Base-by-base conservation (phyloP, 306 rosid species). In the Glycine tomentella region DNA sequence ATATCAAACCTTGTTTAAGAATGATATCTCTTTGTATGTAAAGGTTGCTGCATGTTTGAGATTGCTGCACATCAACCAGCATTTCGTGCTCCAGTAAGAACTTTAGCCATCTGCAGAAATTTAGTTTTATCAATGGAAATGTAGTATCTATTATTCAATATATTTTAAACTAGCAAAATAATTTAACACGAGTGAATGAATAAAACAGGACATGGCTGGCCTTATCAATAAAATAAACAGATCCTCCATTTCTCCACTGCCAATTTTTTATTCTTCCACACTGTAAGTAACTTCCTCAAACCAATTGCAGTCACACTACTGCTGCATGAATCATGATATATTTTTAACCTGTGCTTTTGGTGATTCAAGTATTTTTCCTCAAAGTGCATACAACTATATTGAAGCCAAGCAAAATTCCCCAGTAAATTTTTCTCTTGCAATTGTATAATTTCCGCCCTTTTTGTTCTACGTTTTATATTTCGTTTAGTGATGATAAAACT, bases 21-120 rank as follows among this genome's bases (percentile, higher is more conserved):
- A 69, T 84, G 84, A 84, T 46, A 56, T 53, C 48, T 73, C 73
- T 7, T 69, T 80, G 10, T 62, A 11, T 64, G 71, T 90, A 25
- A 83, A 93, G 98, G 98, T 81, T 91, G 98, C 90, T 89, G 97
- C 88, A 88, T 93, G 95, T 93, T 93, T 84, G 98, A 93, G 87
- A 90, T 93, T 71, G 90, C 93, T 72, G 98, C 91, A 10, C 97
- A 91, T 80, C 98, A 93, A 69, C 93, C 98, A 7, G 97, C 98
- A 33, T 93, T 93, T 78, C 89, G 95, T 77, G 98, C 98, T 75
- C 93, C 98, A 14, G 98, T 93, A 88, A 85, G 92, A 78, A 80
- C 77, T 58, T 74, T 25, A 79, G 68, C 63, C 53, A 44, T 69
- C 65, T 77, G 63, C 55, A 16, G 50, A 56, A 69, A 17, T 48